Base-by-base conservation (phyloP, 2,329 filamentous ascomycete genomes). In the Dichotomopilus funicola region DNA sequence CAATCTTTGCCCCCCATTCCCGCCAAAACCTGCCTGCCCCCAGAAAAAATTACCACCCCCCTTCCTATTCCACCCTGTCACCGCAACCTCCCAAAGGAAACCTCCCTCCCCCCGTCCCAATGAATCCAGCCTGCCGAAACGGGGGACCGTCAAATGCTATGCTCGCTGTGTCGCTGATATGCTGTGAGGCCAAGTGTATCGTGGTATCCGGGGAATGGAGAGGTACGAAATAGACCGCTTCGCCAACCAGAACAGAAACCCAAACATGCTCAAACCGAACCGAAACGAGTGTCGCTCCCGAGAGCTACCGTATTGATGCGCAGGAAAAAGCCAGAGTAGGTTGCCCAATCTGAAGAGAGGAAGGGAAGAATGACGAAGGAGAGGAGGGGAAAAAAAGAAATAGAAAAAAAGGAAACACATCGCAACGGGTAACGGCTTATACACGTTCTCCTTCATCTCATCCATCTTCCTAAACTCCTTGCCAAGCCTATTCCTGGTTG, bases 121-220 rank as follows among this genome's bases (percentile, higher is more conserved):
- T 3, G 48, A 48, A 53, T 13, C 49, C 49, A 54, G 37, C 48
- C 46, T 51, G 41, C 55, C 47, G 54, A 51, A 53, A 27, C 19
- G 47, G 19, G 27, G 44, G 43, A 40, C 42, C 37, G 19, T 49
- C 51, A 47, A 55, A 58, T 56, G 61, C 58, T 58, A 63, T 65
- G 64, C 61, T 60, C 55, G 60, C 49, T 59, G 55, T 49, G 48
- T 64, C 33, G 38, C 46, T 53, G 50, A 35, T 45, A 54, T 56
- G 64, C 64, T 64, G 62, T 64, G 64, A 65, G 63, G 64, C 63
- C 55, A 64, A 63, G 51, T 64, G 61, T 65, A 65, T 64, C 49
- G 49, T 62, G 58, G 58, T 62, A 63, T 64, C 60, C 44, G 41
- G 42, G 44, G 53, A 49, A 56, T n/a, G 31, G 53, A 59, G 58